Conservation (phyloP, 73 alveolate genomes). For the Paramecium sexaurelia region DNA sequence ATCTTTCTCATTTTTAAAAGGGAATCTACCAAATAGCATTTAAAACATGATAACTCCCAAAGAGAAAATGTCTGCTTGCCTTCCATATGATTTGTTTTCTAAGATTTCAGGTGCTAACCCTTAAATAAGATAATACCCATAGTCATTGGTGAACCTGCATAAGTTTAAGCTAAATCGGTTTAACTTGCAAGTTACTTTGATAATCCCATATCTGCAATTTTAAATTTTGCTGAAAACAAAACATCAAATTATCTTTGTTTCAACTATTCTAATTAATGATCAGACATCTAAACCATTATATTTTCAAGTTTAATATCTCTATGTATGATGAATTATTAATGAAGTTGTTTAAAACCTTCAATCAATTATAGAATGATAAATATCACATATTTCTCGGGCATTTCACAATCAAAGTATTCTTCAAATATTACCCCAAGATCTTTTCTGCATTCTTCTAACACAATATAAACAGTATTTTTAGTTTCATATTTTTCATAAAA, state of each 20-base stretch:
- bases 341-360: conserved; percentile 6
- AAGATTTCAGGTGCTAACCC: conserved; percentile 31
- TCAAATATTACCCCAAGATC: neutral
- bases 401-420: conserved; percentile 22
- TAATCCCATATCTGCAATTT: conserved; percentile 27
- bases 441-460: neutral
- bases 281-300: conserved; percentile 14
- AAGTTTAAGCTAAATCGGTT: conserved; percentile 9
- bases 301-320: conserved; percentile 44
- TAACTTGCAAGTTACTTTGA: neutral
- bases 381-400: neutral
- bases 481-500: conserved; percentile 3
- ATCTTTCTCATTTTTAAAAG: neutral
- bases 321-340: neutral
- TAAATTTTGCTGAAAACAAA: neutral
- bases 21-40: conserved; percentile 14
- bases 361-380: neutral
- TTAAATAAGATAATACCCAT: neutral
- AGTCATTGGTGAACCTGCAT: conserved; percentile 45
- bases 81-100: conserved; percentile 19
- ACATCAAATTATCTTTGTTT: conserved; percentile 10
- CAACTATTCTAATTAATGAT: neutral
- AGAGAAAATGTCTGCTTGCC: conserved; percentile 28
- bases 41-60: conserved; percentile 9
- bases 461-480: neutral